Evolutionary conservation across 805 yeast genomes (phyloP).

Genomic region (Candida hispaniensis): DNA sequence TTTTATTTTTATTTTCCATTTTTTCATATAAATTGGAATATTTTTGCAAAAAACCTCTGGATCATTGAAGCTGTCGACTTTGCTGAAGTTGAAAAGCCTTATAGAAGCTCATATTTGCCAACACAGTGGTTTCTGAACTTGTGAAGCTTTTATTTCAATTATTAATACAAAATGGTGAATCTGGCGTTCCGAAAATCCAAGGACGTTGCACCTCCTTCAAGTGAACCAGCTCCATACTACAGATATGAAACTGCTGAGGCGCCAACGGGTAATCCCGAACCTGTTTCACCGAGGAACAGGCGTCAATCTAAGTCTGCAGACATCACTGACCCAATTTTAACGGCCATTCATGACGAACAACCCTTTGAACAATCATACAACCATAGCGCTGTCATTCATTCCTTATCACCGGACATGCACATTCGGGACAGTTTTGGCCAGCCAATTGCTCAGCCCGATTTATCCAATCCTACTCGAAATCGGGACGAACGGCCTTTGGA

Average conservation of each 20-base stretch:
- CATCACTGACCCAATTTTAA: slow-evolving; percentile 63
- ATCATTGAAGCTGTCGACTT: no score
- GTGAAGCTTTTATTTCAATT: no score
- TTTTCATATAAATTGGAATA: no score
- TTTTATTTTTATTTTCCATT: no score
- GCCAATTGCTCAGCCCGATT: slow-evolving; percentile 66
- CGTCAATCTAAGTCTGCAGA: slow-evolving; percentile 13
- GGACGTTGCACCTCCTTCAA: slow-evolving; percentile 12
- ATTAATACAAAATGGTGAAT: slow-evolving; percentile 8
- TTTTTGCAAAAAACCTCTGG: no score
- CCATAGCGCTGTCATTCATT: slow-evolving; percentile 28
- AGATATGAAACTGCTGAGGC: slow-evolving; percentile 12
- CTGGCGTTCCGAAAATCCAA: slow-evolving; percentile 11
- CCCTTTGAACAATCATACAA: slow-evolving; percentile 66
- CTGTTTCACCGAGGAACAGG: slow-evolving; percentile 13
- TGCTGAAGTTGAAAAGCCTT: no score
- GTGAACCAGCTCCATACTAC: slow-evolving; percentile 15
- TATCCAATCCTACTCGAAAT: slow-evolving; percentile 84
- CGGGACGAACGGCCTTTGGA: slow-evolving; percentile 96
- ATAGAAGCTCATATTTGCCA: no score
- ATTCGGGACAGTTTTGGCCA: slow-evolving; percentile 79
- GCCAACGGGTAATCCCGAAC: slow-evolving; percentile 5
- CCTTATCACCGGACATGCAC: slow-evolving; percentile 42
- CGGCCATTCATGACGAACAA: slow-evolving; percentile 91
- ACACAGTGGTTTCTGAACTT: no score